Evolutionary conservation across 1,284 basidiomycete species (phyloP), one percentile per base, ranked within the genome.

Genomic region (Gymnopus androsaceus): DNA sequence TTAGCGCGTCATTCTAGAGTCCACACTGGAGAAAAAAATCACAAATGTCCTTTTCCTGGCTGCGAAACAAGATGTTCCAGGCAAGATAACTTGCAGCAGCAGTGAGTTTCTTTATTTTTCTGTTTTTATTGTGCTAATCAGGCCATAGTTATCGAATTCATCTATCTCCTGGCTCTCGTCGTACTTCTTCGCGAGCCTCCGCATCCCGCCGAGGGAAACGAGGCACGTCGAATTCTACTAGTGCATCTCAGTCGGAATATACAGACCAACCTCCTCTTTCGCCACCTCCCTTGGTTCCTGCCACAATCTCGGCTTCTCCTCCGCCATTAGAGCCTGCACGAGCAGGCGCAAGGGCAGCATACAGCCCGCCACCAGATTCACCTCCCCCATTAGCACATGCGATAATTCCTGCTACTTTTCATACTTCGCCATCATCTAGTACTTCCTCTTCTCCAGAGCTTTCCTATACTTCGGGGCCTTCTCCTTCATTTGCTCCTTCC

Each of bases 61-160:
- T 92, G 90, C 67, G 86, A 90, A 61, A 91, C 88, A 2, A 78
- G 88, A 14, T 92, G 89, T 64, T 90, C 88, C 4, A 76, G 88
- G 45, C 88, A 90, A 68, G 89, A 92, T 64, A 92, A 92, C 61
- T 76, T 92, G 11, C 89, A 91, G 60, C 90, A 92, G 64, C 90
- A 92, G 90, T 92, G 57, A 75, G 89, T 84, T 8, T 41, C 49
- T 49, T 38, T n/a, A 51, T 46, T 53, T 51, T 30, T 56, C n/a
- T 56, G 30, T 33, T 27, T 27, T 48, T 59, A n/a, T 34, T 33
- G 30, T 61, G 2, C 36, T 9, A 5, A 17, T 61, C 48, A 54
- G 44, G 49, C 48, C 51, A 30, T 17, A 88, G 86, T 63, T 88
- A 88, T 63, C 82, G 85, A 21, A 88, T 88, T 57, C 86, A 88